phyloP scores from a whole-genome alignment of 2,329 filamentous ascomycete species.

The Aspergillus amoenus region DNA sequence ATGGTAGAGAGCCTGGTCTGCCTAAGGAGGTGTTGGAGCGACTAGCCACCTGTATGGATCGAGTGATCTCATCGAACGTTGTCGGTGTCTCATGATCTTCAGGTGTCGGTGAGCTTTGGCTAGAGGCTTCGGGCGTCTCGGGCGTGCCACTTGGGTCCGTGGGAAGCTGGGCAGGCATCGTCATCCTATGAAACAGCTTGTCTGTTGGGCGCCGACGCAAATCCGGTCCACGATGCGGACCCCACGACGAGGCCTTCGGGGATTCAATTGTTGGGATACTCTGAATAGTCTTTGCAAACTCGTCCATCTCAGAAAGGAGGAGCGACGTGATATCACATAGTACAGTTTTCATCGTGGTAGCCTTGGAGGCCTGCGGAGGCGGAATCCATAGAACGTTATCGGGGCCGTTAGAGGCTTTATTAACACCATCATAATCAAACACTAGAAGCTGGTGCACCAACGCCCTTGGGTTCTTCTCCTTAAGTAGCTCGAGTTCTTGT shows the following conservation, averaged over 20 bases:
- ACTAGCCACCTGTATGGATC: slow-evolving; percentile 41
- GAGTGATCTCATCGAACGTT: slow-evolving; percentile 55
- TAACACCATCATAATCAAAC: slow-evolving; percentile 67
- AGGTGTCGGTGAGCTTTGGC: slow-evolving; percentile 35
- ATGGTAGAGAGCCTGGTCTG: slow-evolving; percentile 37
- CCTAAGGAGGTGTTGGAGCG: slow-evolving; percentile 39
- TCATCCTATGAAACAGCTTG: slow-evolving; percentile 70
- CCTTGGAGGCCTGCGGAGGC: slow-evolving; percentile 64
- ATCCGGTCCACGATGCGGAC: slow-evolving; percentile 52
- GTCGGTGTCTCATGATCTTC: slow-evolving; percentile 48
- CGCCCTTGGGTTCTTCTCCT: slow-evolving; percentile 71
- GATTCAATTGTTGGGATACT: slow-evolving; percentile 75
- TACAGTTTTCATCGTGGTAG: slow-evolving; percentile 77
- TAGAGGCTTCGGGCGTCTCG: slow-evolving; percentile 40
- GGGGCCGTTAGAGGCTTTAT: slow-evolving; percentile 55
- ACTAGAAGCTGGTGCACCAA: slow-evolving; percentile 76
- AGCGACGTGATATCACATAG: slow-evolving; percentile 77
- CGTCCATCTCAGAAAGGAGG: slow-evolving; percentile 72
- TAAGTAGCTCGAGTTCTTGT: slow-evolving; percentile 68
- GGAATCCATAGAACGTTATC: slow-evolving; percentile 73
- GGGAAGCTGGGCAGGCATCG: slow-evolving; percentile 66
- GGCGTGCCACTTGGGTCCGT: slow-evolving; percentile 42
- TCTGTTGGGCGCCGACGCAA: slow-evolving; percentile 50
- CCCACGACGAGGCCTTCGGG: slow-evolving; percentile 55
- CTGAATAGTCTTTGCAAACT: slow-evolving; percentile 70